Percentiles rank a stretch among this genome's conserved stretches.
These are phyloP conservation scores for Cercospora sp. DNA, from an alignment of 2,329 filamentous ascomycete genomes.

Conservation along the genomic window DNA sequence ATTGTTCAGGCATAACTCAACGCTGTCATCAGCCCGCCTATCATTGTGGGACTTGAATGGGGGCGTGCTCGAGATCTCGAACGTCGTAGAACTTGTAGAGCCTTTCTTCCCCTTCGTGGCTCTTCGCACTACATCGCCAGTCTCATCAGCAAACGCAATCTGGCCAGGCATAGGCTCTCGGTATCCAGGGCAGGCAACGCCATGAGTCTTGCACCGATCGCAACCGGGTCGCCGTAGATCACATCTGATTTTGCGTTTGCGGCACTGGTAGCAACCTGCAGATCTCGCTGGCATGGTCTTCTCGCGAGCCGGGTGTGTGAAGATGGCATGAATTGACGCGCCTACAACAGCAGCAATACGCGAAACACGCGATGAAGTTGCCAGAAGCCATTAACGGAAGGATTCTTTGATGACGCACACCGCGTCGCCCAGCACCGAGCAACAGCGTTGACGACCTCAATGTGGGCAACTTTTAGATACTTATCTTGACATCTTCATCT, in stretches of 20 bases:
- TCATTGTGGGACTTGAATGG: not conserved
- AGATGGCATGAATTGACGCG: not conserved
- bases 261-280: conserved; percentile 36
- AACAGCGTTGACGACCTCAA: not conserved
- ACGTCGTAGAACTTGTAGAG: not conserved
- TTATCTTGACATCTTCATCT: not conserved
- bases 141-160: conserved; percentile 35
- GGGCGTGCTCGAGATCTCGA: not conserved
- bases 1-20: not conserved
- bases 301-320: not conserved
- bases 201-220: conserved; percentile 35
- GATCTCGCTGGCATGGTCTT: conserved; percentile 35
- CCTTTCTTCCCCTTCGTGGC: conserved; percentile 18
- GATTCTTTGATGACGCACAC: conserved; percentile 9
- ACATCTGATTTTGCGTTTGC: conserved; percentile 38
- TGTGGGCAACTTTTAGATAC: not conserved
- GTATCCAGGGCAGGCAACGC: conserved; percentile 37
- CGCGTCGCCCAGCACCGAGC: not conserved
- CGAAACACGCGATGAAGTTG: not conserved
- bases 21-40: not conserved
- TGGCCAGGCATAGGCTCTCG: conserved; percentile 28
- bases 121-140: conserved; percentile 22
- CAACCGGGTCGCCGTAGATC: conserved; percentile 36
- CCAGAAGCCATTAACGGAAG: not conserved
- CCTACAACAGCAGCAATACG: not conserved